Evolutionary conservation across 176 grass and related monocot species (phyloP), one percentile per base, ranked within the genome.

Genomic region (Bolboschoenus planiculmis): DNA sequence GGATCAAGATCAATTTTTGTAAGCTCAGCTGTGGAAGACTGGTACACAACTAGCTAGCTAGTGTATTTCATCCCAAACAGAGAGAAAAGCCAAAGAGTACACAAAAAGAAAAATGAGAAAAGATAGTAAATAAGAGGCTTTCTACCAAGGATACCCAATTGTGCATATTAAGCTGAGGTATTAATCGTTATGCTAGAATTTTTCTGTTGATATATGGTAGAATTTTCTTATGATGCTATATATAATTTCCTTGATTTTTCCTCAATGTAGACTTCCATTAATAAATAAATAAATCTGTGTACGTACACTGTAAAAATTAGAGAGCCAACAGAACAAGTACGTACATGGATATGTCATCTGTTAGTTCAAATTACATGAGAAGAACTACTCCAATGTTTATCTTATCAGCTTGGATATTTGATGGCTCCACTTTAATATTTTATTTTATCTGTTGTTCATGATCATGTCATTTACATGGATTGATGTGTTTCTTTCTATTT

Each of bases 391-490:
- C 40, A 46, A 14, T 73, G n/a, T 73, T 47, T 47, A 73, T 27
- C 39, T 73, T 47, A 46, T 47, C 71, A 75, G 51, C 43, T 76
- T 76, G 44, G 3, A 31, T 33, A 31, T 24, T 29, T 51, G 71
- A 76, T 76, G 44, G 23, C 26, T 31, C 26, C 71, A 51, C 2
- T 51, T 50, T 10, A 31, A 51, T 76, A 31, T 76, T 30, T 18
- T 50, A 76, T 76, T 48, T 39, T 1, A 50, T 75, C 43, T 75
- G 46, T 50, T 51, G 64, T 51, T 31, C 24, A 31, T 51, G 24
- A 76, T 76, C 71, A 76, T 76, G 71, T 76, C 71, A 51, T 76
- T 6, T 76, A 18, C 71, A 74, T 74, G 42, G 10, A 26, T 75
- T 50, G 24, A 75, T 75, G 42, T 73, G 0, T 29, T 73, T 26